phyloP scores from a whole-genome alignment of 805 yeast species.

The Kuraishia molischiana region DNA sequence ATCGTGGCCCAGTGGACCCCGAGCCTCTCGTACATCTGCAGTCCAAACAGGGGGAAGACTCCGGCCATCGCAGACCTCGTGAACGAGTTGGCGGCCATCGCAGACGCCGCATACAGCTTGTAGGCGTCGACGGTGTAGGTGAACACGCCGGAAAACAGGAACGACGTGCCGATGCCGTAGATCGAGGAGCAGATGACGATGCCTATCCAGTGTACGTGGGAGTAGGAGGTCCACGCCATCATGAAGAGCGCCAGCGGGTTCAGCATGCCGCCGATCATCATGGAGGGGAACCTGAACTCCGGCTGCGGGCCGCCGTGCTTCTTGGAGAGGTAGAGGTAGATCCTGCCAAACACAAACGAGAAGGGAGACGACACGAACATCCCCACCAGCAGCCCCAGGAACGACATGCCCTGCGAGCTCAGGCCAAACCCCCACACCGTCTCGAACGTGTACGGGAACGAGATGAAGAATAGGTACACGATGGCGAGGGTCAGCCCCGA shows the following conservation, averaged over 20 bases:
- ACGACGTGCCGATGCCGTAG: conserved; percentile 34
- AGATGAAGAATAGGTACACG: conserved; percentile 56
- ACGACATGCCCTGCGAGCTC: conserved; percentile 56
- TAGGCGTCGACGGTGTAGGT: conserved; percentile 32
- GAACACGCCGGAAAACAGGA: conserved; percentile 29
- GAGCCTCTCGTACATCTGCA: conserved; percentile 44
- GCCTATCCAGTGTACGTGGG: conserved; percentile 42
- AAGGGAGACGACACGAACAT: conserved; percentile 31
- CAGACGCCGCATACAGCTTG: conserved; percentile 41
- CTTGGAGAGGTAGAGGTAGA: conserved; percentile 22
- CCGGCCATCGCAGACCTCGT: conserved; percentile 47
- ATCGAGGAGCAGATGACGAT: conserved; percentile 33
- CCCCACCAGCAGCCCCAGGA: conserved; percentile 49
- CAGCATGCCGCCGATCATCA: conserved; percentile 43
- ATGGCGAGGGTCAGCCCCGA: conserved; percentile 50
- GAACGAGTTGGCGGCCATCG: conserved; percentile 39
- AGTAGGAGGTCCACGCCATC: conserved; percentile 49
- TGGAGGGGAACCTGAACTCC: conserved; percentile 48
- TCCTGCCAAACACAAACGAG: conserved; percentile 20
- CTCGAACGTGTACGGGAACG: conserved; percentile 50
- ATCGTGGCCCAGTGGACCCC: conserved; percentile 53
- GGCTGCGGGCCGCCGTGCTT: conserved; percentile 35
- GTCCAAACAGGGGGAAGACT: conserved; percentile 45
- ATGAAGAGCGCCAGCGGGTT: conserved; percentile 48
- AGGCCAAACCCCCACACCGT: conserved; percentile 39